These are phyloP conservation scores for Pueraria montana DNA, from an alignment of 306 rosid species.

Conservation along the genomic window DNA sequence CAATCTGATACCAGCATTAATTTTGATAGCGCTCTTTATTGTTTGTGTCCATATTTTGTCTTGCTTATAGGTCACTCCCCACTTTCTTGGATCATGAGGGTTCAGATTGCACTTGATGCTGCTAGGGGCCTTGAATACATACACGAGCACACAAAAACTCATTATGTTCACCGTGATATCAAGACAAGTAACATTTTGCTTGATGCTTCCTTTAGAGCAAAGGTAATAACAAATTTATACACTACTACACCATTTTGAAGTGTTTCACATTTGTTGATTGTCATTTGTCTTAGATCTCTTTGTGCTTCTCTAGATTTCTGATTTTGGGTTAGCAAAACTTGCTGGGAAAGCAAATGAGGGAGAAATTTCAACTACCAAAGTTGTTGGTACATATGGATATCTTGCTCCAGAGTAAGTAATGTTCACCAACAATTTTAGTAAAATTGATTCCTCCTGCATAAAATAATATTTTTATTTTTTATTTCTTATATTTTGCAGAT, in stretches of 20 bases:
- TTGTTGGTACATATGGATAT: slow-evolving; percentile 98
- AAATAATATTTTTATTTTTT: not conserved
- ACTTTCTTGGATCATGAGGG: slow-evolving; percentile 98
- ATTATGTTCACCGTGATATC: slow-evolving; percentile 97
- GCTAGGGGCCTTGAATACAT: slow-evolving; percentile 99
- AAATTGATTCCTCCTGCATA: slow-evolving; percentile 22
- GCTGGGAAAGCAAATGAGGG: slow-evolving; percentile 84
- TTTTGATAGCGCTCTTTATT: slow-evolving; percentile 22
- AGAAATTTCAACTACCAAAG: slow-evolving; percentile 83
- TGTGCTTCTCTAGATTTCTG: slow-evolving; percentile 76
- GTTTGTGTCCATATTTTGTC: slow-evolving; percentile 37
- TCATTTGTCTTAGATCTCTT: slow-evolving; percentile 28
- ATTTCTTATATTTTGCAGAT: slow-evolving; percentile 59
- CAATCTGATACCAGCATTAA: not conserved
- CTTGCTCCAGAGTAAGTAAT: slow-evolving; percentile 94
- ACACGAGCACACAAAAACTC: slow-evolving; percentile 95
- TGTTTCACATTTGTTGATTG: slow-evolving; percentile 36
- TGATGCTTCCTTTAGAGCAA: slow-evolving; percentile 88
- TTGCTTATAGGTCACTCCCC: slow-evolving; percentile 79
- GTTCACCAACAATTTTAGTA: not conserved
- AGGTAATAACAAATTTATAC: slow-evolving; percentile 57
- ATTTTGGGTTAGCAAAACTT: slow-evolving; percentile 97
- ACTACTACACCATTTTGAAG: slow-evolving; percentile 17
- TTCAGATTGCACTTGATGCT: slow-evolving; percentile 92
- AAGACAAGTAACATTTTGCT: slow-evolving; percentile 98